Conservation (phyloP, 805 yeast species). For the Wickerhamiella australiensis region DNA sequence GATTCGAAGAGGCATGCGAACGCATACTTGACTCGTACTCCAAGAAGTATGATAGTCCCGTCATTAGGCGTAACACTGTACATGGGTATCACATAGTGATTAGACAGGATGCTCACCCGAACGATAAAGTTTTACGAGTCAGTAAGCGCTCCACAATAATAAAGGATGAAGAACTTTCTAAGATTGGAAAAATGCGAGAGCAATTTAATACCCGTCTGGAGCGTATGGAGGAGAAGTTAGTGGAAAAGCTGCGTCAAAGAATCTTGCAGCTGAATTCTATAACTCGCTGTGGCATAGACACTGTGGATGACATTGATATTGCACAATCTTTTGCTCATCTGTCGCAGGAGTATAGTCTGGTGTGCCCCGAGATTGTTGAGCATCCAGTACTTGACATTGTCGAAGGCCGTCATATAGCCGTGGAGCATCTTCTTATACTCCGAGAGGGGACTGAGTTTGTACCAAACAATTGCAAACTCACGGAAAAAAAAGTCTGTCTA, state of each 20-base stretch:
- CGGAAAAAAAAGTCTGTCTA: slow-evolving; percentile 36
- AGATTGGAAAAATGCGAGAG: slow-evolving; percentile 40
- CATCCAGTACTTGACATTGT: slow-evolving; percentile 38
- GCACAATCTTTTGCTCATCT: slow-evolving; percentile 58
- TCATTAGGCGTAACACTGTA: neutral
- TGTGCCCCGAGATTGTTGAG: slow-evolving; percentile 50
- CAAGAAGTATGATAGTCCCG: neutral
- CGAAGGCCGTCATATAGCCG: slow-evolving; percentile 76
- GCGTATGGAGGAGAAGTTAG: slow-evolving; percentile 42
- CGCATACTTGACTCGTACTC: neutral
- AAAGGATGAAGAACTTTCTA: slow-evolving; percentile 14
- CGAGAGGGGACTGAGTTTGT: slow-evolving; percentile 39
- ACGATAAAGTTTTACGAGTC: neutral
- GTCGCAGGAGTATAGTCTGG: slow-evolving; percentile 53
- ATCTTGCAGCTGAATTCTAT: slow-evolving; percentile 36
- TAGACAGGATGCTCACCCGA: neutral
- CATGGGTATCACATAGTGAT: slow-evolving; percentile 1
- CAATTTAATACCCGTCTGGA: slow-evolving; percentile 37
- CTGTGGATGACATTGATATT: slow-evolving; percentile 59
- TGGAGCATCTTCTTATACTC: slow-evolving; percentile 53
- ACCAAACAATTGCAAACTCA: slow-evolving; percentile 34
- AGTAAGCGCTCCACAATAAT: slow-evolving; percentile 3
- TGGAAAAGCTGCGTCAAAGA: slow-evolving; percentile 37
- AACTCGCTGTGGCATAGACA: slow-evolving; percentile 40
- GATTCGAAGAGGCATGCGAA: neutral